Base-by-base conservation (phyloP, 345 rosid genomes). In the Boechera retrofracta region DNA sequence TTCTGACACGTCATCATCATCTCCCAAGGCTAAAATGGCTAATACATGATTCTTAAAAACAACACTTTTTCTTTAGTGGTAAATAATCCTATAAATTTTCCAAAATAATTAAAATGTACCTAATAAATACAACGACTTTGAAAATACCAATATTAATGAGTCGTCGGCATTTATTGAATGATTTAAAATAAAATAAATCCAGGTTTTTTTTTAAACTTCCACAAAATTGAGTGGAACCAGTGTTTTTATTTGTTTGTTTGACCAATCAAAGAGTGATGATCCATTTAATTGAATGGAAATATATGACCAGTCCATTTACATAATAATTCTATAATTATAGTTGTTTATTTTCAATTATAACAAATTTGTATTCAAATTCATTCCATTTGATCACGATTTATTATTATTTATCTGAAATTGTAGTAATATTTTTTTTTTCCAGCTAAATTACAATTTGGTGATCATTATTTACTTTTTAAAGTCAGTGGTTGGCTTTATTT, bases 1-100 rank as follows among this genome's bases (percentile, higher is more conserved):
- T 18, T 12, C 64, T 66, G 42, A 58, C 66, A 47, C 73, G 78
- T 75, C 78, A 74, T 47, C 72, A 24, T 73, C 71, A 32, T 73
- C 33, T 62, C 45, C 33, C 32, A 5, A 51, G 4, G 6, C 48
- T 47, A 47, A 59, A 32, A 18, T 69, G 54, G 41, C 47, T 51
- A 16, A 11, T 62, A 39, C 49, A 35, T 36, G 28, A 49, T 29
- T 39, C 48, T 38, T 10, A 2, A 31, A 39, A 39, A 39, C 52
- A 11, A 70, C 44, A 16, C 54, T 41, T 24, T 18, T 13, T 48
- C 2, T 18, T 15, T 15, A 53, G 11, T 52, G 13, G 9, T 67
- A 67, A 26, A n/a, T 39, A 39, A 28, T 28, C 24, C 41, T 26
- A 52, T 35, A 18, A 21, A 21, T 9, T 38, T 39, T 4, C 12